A percentile compares a stretch with the other conserved stretches of the same genome.
phyloP scores from a whole-genome alignment of 2,329 filamentous ascomycete species.

The Pseudocercospora pini-densiflorae region DNA sequence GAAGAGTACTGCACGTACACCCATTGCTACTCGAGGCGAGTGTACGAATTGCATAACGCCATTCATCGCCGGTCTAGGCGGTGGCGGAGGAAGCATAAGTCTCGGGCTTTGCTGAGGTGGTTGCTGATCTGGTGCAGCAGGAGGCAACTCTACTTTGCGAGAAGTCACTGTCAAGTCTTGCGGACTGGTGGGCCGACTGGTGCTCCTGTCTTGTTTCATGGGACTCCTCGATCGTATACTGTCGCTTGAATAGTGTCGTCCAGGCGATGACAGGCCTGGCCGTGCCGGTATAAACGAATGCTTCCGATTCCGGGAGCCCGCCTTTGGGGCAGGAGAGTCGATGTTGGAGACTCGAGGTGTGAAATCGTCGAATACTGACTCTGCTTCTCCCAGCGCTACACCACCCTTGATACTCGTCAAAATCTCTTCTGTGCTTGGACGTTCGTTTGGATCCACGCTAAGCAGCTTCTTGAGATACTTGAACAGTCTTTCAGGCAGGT shows the following conservation, averaged over 20 bases:
- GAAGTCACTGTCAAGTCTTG: conserved; percentile 15
- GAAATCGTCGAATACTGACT: conserved; percentile 33
- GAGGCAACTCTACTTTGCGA: conserved; percentile 11
- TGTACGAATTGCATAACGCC: conserved; percentile 37
- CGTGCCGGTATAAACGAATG: conserved; percentile 29
- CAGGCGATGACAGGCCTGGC: conserved; percentile 26
- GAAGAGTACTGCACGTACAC: conserved; percentile 65
- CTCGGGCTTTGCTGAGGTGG: conserved; percentile 35
- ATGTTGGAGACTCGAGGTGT: conserved; percentile 48
- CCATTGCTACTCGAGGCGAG: conserved; percentile 39
- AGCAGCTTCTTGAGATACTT: conserved; percentile 80
- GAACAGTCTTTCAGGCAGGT: conserved; percentile 86
- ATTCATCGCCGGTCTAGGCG: conserved; percentile 36
- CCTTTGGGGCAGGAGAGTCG: conserved; percentile 41
- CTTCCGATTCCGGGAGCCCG: conserved; percentile 27
- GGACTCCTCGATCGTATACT: conserved; percentile 24
- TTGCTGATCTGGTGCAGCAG: conserved; percentile 6
- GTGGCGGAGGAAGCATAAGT: conserved; percentile 44
- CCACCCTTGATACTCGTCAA: conserved; percentile 74
- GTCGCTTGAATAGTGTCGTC: conserved; percentile 26
- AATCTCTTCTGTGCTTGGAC: conserved; percentile 87
- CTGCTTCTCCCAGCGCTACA: conserved; percentile 38
- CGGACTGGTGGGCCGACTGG: conserved; percentile 20
- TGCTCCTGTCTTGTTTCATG: conserved; percentile 21
- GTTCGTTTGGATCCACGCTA: conserved; percentile 72